Evolutionary conservation across 2,329 filamentous ascomycete genomes (phyloP).

Genomic region (Phialemonium atrogriseum): DNA sequence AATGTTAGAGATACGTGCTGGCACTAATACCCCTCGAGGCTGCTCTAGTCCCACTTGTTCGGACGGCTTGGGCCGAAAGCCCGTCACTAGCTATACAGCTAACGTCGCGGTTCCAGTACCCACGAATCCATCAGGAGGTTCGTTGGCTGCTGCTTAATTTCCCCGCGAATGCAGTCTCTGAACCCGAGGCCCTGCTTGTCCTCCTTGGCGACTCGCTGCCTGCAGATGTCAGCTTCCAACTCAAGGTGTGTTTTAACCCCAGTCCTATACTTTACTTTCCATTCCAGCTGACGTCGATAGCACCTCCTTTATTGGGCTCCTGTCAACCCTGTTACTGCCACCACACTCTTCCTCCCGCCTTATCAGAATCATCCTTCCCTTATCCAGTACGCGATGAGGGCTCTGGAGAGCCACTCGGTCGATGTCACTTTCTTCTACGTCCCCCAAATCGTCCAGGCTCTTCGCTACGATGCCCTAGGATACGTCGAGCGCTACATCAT

Average conservation of each 20-base stretch:
- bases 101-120: constrained; percentile 67
- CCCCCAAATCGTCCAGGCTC: constrained; percentile 90
- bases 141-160: constrained; percentile 73
- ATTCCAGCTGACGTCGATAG: constrained; percentile 32
- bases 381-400: constrained; percentile 93
- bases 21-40: constrained; percentile 28
- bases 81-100: constrained; percentile 85
- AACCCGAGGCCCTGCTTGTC: constrained; percentile 76
- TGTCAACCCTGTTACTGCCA: constrained; percentile 85
- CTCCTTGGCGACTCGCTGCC: constrained; percentile 72
- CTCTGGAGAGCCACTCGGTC: constrained; percentile 87
- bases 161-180: constrained; percentile 71
- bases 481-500: constrained; percentile 96
- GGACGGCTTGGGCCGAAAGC: constrained; percentile 79
- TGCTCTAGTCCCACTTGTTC: constrained; percentile 55
- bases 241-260: constrained; percentile 53
- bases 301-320: constrained; percentile 91
- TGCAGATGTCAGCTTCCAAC: constrained; percentile 69
- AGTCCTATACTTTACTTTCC: not conserved
- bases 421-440: constrained; percentile 99
- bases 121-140: constrained; percentile 65
- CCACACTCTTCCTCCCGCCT: constrained; percentile 85
- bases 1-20: too few species aligned
- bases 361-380: constrained; percentile 90
- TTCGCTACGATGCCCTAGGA: constrained; percentile 86